Evolutionary conservation across 225 moss, liverwort and hornwort genomes (phyloP), one percentile per base, ranked within the genome.

Genomic region (Marchantia polymorpha): DNA sequence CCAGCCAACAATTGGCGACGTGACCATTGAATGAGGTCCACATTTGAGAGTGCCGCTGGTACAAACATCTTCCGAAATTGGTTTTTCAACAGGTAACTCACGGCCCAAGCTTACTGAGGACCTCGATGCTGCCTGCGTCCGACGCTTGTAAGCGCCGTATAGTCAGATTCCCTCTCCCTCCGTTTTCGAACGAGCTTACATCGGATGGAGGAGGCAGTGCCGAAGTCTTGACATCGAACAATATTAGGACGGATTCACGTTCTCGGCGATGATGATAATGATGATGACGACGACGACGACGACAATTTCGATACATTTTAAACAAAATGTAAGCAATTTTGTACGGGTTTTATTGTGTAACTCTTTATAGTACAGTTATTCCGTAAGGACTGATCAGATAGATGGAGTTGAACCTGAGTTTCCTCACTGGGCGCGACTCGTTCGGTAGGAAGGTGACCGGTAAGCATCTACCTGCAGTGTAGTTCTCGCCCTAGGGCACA

Each of bases 401-500:
- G 22, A 11, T 71, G 50, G 20, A 12, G n/a, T 49, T 49, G 22
- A 71, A 51, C 71, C 50, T 71, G 71, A 71, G 71, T 71, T 71
- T 50, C 50, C 71, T 71, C 71, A 71, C 71, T 71, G 71, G 50
- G 22, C 19, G n/a, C 71, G 23, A 71, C 51, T 23, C 50, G 11
- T 71, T 51, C 50, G 51, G 71, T 49, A 71, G 71, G 20, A 22
- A 71, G 71, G 71, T 47, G 19, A 71, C 71, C 71, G 71, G 71
- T 71, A 51, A 71, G 49, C n/a, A 49, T 51, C 10, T 50, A 69
- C 50, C 49, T 71, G 71, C 9, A 19, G 47, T 20, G 39, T 69
- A 6, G 47, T 69, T 69, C 46, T 47, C 48, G 3, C 8, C 12
- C n/a, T 19, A 71, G 2, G 71, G 50, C 50, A 48, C 4, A 71